These are phyloP conservation scores for Fraxinus paxiana DNA, from an alignment of 305 asterid species.

Conservation along the genomic window DNA sequence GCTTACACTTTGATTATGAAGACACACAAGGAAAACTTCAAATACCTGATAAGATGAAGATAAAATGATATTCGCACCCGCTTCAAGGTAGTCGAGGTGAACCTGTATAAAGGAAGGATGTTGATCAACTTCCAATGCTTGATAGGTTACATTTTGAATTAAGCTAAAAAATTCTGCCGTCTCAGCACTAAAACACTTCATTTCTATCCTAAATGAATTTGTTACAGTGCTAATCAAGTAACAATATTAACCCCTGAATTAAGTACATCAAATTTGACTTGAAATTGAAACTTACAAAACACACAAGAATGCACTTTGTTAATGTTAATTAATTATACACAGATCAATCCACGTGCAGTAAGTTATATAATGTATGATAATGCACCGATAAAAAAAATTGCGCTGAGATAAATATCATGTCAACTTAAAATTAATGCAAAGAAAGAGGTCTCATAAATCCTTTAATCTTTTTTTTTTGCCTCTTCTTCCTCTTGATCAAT, in stretches of 20 bases:
- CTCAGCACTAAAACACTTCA: background rate
- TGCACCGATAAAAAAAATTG: background rate
- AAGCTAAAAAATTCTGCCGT: background rate
- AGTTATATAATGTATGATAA: background rate
- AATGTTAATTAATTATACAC: background rate
- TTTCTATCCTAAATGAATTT: background rate
- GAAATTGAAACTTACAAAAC: background rate
- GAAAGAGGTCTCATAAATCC: background rate
- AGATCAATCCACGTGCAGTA: background rate
- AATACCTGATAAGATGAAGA: conserved; percentile 81
- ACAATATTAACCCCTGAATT: background rate
- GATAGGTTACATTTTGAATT: background rate
- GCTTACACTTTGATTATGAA: background rate
- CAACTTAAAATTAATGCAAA: background rate
- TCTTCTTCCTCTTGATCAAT: too few species aligned
- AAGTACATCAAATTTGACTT: background rate
- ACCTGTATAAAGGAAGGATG: conserved; percentile 37
- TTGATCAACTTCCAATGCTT: background rate
- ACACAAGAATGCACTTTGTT: background rate
- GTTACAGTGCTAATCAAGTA: background rate
- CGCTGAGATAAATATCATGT: background rate
- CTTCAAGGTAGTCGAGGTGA: conserved; percentile 74
- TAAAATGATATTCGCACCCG: conserved; percentile 72
- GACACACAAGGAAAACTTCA: background rate
- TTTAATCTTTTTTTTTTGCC: background rate